phyloP scores from a whole-genome alignment of 1,284 basidiomycete species.

The Marasmius oreades region DNA sequence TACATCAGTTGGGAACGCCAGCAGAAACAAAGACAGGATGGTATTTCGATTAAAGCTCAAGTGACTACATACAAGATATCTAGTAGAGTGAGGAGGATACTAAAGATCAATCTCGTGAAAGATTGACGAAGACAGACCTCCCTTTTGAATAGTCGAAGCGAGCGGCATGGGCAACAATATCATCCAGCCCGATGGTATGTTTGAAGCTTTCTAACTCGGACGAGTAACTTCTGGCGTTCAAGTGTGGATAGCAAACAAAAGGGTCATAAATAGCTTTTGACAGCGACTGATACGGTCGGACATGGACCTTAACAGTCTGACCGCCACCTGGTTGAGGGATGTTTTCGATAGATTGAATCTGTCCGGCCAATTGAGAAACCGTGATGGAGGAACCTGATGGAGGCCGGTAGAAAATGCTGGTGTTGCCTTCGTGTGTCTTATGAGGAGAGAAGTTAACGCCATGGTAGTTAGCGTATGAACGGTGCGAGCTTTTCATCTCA shows the following conservation, averaged over 20 bases:
- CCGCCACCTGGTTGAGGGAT: not conserved
- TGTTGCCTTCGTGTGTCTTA: not conserved
- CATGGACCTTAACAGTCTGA: not conserved
- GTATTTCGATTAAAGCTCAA: no score
- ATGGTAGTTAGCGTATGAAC: not conserved
- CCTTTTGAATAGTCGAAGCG: no score
- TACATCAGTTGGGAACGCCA: no score
- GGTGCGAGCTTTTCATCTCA: not conserved
- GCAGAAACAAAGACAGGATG: no score
- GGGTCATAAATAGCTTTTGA: conserved; percentile 2
- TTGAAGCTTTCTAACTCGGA: not conserved
- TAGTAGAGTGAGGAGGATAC: no score
- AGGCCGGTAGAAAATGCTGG: not conserved
- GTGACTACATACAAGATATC: no score
- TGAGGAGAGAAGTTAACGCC: not conserved
- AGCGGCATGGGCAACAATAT: no score
- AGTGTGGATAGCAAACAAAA: conserved; percentile 1
- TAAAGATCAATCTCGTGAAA: conserved; percentile 4
- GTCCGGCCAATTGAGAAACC: no score
- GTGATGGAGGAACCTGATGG: not conserved
- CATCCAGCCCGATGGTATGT: not conserved
- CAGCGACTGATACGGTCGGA: not conserved
- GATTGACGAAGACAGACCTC: conserved; percentile 7
- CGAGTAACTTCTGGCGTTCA: not conserved
- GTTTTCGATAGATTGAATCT: conserved; percentile 6